phyloP scores from a whole-genome alignment of 2,329 filamentous ascomycete species.

The Venturiaceae sp. region DNA sequence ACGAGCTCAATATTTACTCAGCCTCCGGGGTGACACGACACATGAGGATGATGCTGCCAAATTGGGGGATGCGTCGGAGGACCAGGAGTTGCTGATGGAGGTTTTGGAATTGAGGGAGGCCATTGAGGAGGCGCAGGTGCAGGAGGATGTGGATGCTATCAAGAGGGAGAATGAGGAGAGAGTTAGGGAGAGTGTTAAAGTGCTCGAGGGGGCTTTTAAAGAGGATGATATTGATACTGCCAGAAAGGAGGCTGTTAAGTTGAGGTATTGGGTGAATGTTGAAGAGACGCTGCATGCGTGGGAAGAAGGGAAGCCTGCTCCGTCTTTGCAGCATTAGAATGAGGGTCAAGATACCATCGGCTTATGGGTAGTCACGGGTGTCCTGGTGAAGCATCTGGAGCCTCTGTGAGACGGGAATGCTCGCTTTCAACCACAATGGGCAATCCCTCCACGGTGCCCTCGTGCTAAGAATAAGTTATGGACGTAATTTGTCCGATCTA shows the following conservation, averaged over 20 bases:
- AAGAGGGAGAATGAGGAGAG: slow-evolving; percentile 57
- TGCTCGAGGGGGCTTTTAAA: slow-evolving; percentile 56
- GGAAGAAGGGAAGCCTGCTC: slow-evolving; percentile 61
- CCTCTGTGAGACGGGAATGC: no score
- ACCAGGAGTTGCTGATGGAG: slow-evolving; percentile 62
- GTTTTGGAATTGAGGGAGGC: slow-evolving; percentile 65
- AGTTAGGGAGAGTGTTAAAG: slow-evolving; percentile 52
- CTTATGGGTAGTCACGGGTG: not conserved
- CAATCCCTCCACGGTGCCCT: no score
- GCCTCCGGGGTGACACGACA: slow-evolving; percentile 63
- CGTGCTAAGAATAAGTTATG: no score
- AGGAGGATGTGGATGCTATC: slow-evolving; percentile 54
- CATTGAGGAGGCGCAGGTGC: slow-evolving; percentile 45
- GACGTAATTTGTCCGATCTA: no score
- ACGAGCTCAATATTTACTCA: slow-evolving; percentile 81
- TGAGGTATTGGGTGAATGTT: slow-evolving; percentile 90
- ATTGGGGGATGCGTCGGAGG: slow-evolving; percentile 29
- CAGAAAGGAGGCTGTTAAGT: slow-evolving; percentile 59
- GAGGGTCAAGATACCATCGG: not conserved
- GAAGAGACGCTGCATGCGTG: slow-evolving; percentile 70
- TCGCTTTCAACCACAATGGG: no score
- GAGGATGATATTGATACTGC: slow-evolving; percentile 57
- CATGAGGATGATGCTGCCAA: slow-evolving; percentile 67
- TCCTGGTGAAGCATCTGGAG: no score
- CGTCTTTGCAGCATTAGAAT: slow-evolving; percentile 44